Evolutionary conservation across 345 rosid genomes (phyloP), one percentile per base, ranked within the genome.

Genomic region (Populus deltoides): DNA sequence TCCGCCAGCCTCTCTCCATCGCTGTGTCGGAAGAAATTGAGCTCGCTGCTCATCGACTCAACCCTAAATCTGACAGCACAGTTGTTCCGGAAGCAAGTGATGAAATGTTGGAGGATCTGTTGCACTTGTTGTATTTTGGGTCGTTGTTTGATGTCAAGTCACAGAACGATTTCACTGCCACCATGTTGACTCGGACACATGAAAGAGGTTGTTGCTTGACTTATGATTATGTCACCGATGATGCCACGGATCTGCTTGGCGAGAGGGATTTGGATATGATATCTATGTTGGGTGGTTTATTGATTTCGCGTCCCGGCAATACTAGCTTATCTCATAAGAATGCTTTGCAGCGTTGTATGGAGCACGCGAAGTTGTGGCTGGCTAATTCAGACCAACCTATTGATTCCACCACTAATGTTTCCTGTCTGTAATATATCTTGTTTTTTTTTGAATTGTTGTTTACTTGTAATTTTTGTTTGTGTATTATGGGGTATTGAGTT

Each of bases 191-290:
- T 47, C 87, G 95, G 85, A 91, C 91, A 3, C 97, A 92, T 74
- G 99, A 94, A 91, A 83, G 98, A 45, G 92, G 93, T 0, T 92
- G 93, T 76, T 97, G 99, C 85, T 85, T 94, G 92, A 86, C 93
- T 31, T 97, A 97, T 70, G 99, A 97, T 81, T 83, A 84, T 33
- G 98, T 97, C 5, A 90, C 98, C 9, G 99, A 97, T 59, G 98
- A 97, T n/a, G 93, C 90, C 18, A 90, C 94, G 74, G 98, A 92
- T 90, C 87, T 89, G 78, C 93, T 96, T 8, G 85, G 92, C 17
- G 99, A 96, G 84, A 74, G 76, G 45, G 99, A 96, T 82, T 85
- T 96, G 89, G 97, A 92, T 84, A 61, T 81, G 82, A 88, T 96
- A 72, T 92, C 99, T 6, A 70, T 49, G 74, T 83, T 96, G 13